These are phyloP conservation scores for Fusarium sp. DNA, from an alignment of 2,329 filamentous ascomycete species.

Conservation along the genomic window DNA sequence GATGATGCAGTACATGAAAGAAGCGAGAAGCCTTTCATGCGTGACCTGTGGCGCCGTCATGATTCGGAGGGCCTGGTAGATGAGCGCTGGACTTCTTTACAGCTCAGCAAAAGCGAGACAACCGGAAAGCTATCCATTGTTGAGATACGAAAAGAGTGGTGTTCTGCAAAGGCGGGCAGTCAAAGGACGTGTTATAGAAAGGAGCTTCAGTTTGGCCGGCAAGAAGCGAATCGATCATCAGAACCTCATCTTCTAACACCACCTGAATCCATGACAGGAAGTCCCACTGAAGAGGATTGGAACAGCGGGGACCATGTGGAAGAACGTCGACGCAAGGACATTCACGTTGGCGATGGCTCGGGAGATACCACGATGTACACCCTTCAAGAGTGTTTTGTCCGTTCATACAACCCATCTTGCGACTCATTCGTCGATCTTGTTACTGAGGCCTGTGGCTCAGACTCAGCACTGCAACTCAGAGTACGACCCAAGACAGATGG, in stretches of 20 bases:
- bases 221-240: neutral
- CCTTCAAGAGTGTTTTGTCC: constrained; percentile 64
- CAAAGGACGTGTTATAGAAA: constrained; percentile 74
- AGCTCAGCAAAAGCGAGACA: constrained; percentile 68
- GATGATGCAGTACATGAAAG: constrained; percentile 52
- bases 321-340: constrained; percentile 11
- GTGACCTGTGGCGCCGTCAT: constrained; percentile 70
- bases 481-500: constrained; percentile 33
- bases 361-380: constrained; percentile 57
- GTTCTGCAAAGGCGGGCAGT: constrained; percentile 62
- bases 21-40: constrained; percentile 54
- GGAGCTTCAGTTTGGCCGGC: constrained; percentile 57
- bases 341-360: constrained; percentile 62
- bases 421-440: constrained; percentile 69
- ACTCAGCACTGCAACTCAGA: constrained; percentile 58
- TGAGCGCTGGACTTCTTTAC: constrained; percentile 77
- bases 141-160: constrained; percentile 77
- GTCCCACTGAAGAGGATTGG: constrained; percentile 36
- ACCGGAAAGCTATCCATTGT: constrained; percentile 70
- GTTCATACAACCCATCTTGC: constrained; percentile 64
- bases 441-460: constrained; percentile 48
- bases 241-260: constrained; percentile 9
- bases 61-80: constrained; percentile 78
- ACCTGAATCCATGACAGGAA: constrained; percentile 3
- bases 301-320: constrained; percentile 51